Conservation (phyloP, 352 stramenopile species). For the Globisporangium camurandrum region DNA sequence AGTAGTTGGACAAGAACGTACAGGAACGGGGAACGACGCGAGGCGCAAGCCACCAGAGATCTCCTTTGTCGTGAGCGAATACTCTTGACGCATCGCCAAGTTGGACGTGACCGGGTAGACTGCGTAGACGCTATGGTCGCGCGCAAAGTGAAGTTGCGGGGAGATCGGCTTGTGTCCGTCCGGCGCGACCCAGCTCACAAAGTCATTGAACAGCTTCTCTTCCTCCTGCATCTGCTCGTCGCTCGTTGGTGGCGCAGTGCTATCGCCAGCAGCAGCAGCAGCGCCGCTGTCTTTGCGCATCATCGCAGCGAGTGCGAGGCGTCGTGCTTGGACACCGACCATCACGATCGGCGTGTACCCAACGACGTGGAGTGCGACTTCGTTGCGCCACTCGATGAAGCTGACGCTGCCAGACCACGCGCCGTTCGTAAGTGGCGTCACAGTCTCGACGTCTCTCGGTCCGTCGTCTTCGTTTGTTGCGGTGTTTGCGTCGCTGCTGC, state of each 20-base stretch:
- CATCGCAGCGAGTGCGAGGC: conserved; percentile 66
- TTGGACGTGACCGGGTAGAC: conserved; percentile 46
- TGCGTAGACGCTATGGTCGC: conserved; percentile 61
- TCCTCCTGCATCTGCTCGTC: conserved; percentile 53
- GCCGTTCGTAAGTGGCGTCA: conserved; percentile 42
- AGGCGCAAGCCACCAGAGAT: conserved; percentile 76
- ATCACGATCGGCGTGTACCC: conserved; percentile 74
- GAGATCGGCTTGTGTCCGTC: conserved; percentile 63
- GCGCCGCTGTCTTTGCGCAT: conserved; percentile 25
- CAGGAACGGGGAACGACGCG: conserved; percentile 75
- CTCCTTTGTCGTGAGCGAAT: conserved; percentile 77
- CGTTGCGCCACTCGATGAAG: conserved; percentile 80
- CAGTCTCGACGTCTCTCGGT: conserved; percentile 22
- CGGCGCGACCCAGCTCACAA: conserved; percentile 65
- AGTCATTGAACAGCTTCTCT: conserved; percentile 80
- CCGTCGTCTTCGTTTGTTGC: conserved; percentile 14
- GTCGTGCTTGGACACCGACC: conserved; percentile 67
- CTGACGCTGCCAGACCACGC: conserved; percentile 77
- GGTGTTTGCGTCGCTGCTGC: conserved; percentile 13
- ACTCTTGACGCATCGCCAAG: conserved; percentile 72
- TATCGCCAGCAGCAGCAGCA: conserved; percentile 4
- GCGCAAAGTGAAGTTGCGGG: conserved; percentile 65
- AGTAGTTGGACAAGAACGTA: conserved; percentile 11
- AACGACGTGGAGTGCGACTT: conserved; percentile 69
- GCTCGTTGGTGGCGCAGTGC: too few relatives aligned